These are phyloP conservation scores for Botrytis elliptica DNA, from an alignment of 2,329 filamentous ascomycete species.

Conservation along the genomic window DNA sequence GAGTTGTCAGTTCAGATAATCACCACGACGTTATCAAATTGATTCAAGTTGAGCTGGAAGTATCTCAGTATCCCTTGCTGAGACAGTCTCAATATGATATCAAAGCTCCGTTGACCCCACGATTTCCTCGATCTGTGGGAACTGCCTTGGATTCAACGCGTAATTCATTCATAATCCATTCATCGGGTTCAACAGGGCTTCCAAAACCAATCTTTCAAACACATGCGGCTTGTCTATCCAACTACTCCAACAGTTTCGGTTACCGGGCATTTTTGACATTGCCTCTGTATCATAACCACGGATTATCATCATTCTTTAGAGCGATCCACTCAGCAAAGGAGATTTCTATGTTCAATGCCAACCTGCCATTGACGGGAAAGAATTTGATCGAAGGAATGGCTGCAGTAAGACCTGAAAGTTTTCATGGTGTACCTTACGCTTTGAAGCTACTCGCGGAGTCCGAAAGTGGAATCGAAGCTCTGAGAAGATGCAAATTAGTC, in stretches of 20 bases:
- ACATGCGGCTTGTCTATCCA: slow-evolving; percentile 40
- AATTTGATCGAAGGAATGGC: slow-evolving; percentile 48
- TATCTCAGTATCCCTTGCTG: slow-evolving; percentile 30
- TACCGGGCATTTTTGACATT: slow-evolving; percentile 50
- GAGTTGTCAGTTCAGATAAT: slow-evolving; percentile 16
- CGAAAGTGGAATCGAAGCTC: slow-evolving; percentile 49
- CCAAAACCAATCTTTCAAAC: slow-evolving; percentile 58
- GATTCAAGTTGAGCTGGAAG: slow-evolving; percentile 26
- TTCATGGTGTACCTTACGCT: slow-evolving; percentile 63
- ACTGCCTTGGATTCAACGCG: slow-evolving; percentile 21
- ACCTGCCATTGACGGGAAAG: slow-evolving; percentile 53
- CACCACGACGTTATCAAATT: slow-evolving; percentile 21
- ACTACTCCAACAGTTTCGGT: slow-evolving; percentile 37
- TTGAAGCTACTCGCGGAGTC: slow-evolving; percentile 62
- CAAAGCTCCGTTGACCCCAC: slow-evolving; percentile 19
- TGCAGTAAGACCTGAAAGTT: slow-evolving; percentile 49
- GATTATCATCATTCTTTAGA: slow-evolving; percentile 54
- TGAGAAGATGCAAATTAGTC: slow-evolving; percentile 51
- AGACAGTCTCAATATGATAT: slow-evolving; percentile 26
- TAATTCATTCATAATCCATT: slow-evolving; percentile 36
- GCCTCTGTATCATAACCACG: slow-evolving; percentile 60
- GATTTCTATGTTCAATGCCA: slow-evolving; percentile 54
- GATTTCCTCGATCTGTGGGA: slow-evolving; percentile 20
- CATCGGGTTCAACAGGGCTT: slow-evolving; percentile 54
- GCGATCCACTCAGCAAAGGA: slow-evolving; percentile 51